A percentile compares a stretch with the other conserved stretches of the same genome.
phyloP scores from a whole-genome alignment of 306 rosid species.

The Prunus dulcis region DNA sequence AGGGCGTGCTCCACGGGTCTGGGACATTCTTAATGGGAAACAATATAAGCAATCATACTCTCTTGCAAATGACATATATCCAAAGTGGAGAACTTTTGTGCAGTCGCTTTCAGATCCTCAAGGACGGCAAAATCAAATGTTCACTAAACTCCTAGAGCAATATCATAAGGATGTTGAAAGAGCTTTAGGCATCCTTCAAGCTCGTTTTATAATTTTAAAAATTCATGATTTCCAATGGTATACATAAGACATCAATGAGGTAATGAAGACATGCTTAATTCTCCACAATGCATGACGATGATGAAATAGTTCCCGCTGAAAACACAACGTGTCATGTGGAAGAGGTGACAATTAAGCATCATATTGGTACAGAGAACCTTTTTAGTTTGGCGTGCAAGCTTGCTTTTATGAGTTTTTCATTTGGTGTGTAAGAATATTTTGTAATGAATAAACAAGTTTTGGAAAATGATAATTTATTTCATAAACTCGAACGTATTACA shows the following conservation, averaged over 20 bases:
- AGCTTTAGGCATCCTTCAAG: background rate
- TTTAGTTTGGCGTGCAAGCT: too few relatives aligned
- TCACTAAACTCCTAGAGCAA: background rate
- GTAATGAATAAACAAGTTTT: too few relatives aligned
- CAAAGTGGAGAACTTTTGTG: background rate
- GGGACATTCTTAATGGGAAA: background rate
- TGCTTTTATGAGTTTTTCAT: too few relatives aligned
- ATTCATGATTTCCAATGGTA: background rate
- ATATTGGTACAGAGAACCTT: too few relatives aligned
- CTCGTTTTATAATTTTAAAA: background rate
- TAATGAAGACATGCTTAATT: conserved; percentile 1
- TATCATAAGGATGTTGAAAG: background rate
- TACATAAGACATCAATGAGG: background rate
- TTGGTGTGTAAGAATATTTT: too few relatives aligned
- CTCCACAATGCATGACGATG: conserved; percentile 8
- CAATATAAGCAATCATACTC: background rate
- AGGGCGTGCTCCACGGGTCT: background rate
- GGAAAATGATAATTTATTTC: too few relatives aligned
- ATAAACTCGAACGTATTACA: too few relatives aligned
- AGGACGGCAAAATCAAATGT: background rate
- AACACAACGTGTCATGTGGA: too few relatives aligned
- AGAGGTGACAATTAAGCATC: too few relatives aligned
- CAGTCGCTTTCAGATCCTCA: background rate
- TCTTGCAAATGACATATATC: conserved; percentile 1
- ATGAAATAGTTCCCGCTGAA: background rate